A percentile compares a stretch with the other conserved stretches of the same genome.
These are phyloP conservation scores for Phellopilus nigrolimitatus DNA, from an alignment of 1,284 basidiomycete species.

Conservation along the genomic window DNA sequence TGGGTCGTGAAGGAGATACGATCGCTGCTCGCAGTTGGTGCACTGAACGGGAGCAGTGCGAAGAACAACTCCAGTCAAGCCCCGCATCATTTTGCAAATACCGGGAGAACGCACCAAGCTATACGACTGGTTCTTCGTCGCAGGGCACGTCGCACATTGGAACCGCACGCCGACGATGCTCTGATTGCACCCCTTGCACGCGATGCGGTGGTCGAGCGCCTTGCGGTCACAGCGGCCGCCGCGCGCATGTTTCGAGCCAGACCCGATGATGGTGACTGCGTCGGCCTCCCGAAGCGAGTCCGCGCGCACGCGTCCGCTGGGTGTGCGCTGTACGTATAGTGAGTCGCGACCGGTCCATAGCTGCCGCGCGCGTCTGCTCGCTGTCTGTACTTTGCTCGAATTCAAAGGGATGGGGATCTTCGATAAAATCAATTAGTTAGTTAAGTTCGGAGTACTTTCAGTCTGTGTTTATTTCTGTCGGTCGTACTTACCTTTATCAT, in stretches of 20 bases:
- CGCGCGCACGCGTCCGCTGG: slow-evolving; percentile 39
- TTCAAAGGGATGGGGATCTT: slow-evolving; percentile 85
- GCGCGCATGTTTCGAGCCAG: slow-evolving; percentile 8
- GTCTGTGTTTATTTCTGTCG: not conserved
- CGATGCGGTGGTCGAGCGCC: slow-evolving; percentile 49
- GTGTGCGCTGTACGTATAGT: slow-evolving; percentile 41
- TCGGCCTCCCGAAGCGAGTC: slow-evolving; percentile 58
- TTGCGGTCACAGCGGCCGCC: slow-evolving; percentile 29
- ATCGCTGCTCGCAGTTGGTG: slow-evolving; percentile 60
- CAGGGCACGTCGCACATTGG: slow-evolving; percentile 75
- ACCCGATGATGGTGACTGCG: slow-evolving; percentile 58
- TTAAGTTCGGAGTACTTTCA: not conserved
- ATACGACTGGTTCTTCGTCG: slow-evolving; percentile 48
- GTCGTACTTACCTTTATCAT: slow-evolving; percentile 73
- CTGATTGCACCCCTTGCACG: slow-evolving; percentile 58
- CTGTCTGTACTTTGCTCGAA: slow-evolving; percentile 65
- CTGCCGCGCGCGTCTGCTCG: slow-evolving; percentile 66
- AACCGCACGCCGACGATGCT: slow-evolving; percentile 65
- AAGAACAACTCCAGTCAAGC: not conserved
- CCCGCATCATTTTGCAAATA: slow-evolving; percentile 1
- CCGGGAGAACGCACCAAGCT: slow-evolving; percentile 50
- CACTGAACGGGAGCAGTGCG: slow-evolving; percentile 53
- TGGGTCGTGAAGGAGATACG: no score
- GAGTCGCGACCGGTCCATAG: slow-evolving; percentile 77
- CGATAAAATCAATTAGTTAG: slow-evolving; percentile 5